A percentile compares a stretch with the other conserved stretches of the same genome.
These are phyloP conservation scores for Trichosporon ovoides DNA, from an alignment of 1,284 basidiomycete genomes.

Conservation along the genomic window DNA sequence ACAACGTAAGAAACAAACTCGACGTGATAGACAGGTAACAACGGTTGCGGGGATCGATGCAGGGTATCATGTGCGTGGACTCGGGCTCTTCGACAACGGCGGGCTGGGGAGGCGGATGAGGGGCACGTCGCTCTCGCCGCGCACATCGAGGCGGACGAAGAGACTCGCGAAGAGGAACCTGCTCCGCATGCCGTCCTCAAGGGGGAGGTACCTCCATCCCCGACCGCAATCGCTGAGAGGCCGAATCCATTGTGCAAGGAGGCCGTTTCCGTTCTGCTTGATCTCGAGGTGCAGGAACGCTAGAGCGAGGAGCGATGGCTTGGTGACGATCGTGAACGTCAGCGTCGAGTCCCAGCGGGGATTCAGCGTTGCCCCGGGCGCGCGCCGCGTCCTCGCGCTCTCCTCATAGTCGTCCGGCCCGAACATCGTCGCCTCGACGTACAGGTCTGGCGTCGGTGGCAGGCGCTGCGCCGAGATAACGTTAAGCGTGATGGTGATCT, in stretches of 20 bases:
- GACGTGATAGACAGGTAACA: neutral
- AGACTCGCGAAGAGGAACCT: slow-evolving; percentile 84
- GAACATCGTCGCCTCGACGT: slow-evolving; percentile 34
- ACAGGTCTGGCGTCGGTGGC: slow-evolving; percentile 64
- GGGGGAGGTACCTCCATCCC: slow-evolving; percentile 78
- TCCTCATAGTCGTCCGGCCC: slow-evolving; percentile 5
- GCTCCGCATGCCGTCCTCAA: slow-evolving; percentile 73
- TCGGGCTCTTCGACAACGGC: neutral
- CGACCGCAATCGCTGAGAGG: slow-evolving; percentile 39
- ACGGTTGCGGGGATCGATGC: neutral
- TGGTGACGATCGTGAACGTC: slow-evolving; percentile 64
- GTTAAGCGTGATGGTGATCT: slow-evolving; percentile 50
- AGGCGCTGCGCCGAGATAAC: slow-evolving; percentile 92
- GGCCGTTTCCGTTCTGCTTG: slow-evolving; percentile 58
- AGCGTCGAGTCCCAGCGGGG: slow-evolving; percentile 76
- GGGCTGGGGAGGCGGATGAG: neutral
- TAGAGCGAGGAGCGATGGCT: slow-evolving; percentile 68
- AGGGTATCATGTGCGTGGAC: slow-evolving; percentile 1
- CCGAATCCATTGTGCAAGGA: slow-evolving; percentile 62
- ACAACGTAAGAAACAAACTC: neutral
- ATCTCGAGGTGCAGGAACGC: slow-evolving; percentile 76
- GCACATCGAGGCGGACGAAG: slow-evolving; percentile 55
- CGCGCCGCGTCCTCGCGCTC: slow-evolving; percentile 53
- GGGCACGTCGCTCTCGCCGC: neutral
- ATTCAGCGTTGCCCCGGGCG: slow-evolving; percentile 84